A percentile compares a stretch with the other conserved stretches of the same genome.
Evolutionary conservation across 306 rosid genomes (phyloP).

Genomic region (Cicer cuneatum): DNA sequence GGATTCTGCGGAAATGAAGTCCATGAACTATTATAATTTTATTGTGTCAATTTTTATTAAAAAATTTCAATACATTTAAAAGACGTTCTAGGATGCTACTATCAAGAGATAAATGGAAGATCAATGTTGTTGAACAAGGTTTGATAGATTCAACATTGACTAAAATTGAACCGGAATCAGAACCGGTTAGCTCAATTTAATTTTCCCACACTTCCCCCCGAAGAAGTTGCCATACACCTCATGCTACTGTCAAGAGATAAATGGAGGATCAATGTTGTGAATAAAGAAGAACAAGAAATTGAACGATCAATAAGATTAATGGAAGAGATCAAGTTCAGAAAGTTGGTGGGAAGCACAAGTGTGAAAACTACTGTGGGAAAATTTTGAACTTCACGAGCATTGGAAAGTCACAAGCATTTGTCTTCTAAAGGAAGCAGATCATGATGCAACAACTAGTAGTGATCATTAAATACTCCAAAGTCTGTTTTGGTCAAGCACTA

Average conservation of each 20-base stretch:
- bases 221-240: slow-evolving; percentile 78
- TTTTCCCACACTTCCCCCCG: slow-evolving; percentile 69
- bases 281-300: slow-evolving; percentile 13
- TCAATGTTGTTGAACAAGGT: slow-evolving; percentile 37
- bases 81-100: slow-evolving; percentile 55
- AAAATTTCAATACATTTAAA: not conserved
- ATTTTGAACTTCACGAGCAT: slow-evolving; percentile 71
- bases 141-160: slow-evolving; percentile 42
- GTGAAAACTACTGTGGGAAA: slow-evolving; percentile 57
- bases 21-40: slow-evolving; percentile 11
- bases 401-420: slow-evolving; percentile 70
- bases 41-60: not conserved
- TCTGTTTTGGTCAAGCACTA: slow-evolving; percentile 89
- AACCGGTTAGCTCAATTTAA: slow-evolving; percentile 59
- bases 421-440: slow-evolving; percentile 47
- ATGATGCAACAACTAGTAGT: slow-evolving; percentile 9
- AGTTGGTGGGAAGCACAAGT: slow-evolving; percentile 57
- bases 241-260: slow-evolving; percentile 81
- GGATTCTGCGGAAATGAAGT: not conserved
- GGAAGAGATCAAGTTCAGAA: slow-evolving; percentile 38
- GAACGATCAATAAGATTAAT: not conserved
- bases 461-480: slow-evolving; percentile 59
- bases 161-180: slow-evolving; percentile 52
- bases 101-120: slow-evolving; percentile 71
- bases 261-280: slow-evolving; percentile 49